A percentile compares a stretch with the other conserved stretches of the same genome.
Conservation (phyloP, 768 basidiomycete species). For the Tulasnella sp. region DNA sequence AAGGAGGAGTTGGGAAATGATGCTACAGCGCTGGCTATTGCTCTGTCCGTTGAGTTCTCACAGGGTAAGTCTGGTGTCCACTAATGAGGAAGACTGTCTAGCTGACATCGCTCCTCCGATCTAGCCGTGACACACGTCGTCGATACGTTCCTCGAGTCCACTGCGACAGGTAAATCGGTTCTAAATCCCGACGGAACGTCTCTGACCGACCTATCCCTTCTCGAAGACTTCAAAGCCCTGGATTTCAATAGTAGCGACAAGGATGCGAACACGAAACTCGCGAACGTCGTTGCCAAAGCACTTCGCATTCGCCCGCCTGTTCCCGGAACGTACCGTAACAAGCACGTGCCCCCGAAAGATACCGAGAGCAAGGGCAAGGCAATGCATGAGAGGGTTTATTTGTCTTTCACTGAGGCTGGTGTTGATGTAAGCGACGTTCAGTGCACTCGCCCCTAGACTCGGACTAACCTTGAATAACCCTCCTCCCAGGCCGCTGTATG, state of each 20-base stretch:
- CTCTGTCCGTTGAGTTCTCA: constrained; percentile 62
- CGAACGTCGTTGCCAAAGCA: constrained; percentile 63
- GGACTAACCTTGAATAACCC: neutral
- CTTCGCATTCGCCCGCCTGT: constrained; percentile 73
- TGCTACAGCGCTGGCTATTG: constrained; percentile 66
- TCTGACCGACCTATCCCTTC: too few species aligned
- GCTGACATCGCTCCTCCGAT: neutral
- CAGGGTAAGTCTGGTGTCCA: constrained; percentile 40
- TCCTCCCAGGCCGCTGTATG: constrained; percentile 16
- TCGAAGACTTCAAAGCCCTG: too few species aligned
- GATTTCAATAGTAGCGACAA: neutral
- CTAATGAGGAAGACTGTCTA: neutral
- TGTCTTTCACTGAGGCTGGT: constrained; percentile 58
- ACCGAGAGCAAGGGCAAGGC: constrained; percentile 45
- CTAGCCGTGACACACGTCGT: constrained; percentile 63
- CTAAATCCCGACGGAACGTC: neutral
- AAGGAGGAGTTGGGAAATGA: constrained; percentile 57
- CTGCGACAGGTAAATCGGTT: too few species aligned
- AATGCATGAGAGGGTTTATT: constrained; percentile 60
- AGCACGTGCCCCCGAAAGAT: constrained; percentile 42
- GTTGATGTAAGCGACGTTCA: constrained; percentile 48
- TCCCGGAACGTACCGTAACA: constrained; percentile 62
- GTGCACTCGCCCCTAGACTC: neutral
- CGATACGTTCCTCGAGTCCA: constrained; percentile 56
- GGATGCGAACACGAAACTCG: constrained; percentile 40